Conservation (phyloP, 345 rosid species). For the Kernera saxatilis region DNA sequence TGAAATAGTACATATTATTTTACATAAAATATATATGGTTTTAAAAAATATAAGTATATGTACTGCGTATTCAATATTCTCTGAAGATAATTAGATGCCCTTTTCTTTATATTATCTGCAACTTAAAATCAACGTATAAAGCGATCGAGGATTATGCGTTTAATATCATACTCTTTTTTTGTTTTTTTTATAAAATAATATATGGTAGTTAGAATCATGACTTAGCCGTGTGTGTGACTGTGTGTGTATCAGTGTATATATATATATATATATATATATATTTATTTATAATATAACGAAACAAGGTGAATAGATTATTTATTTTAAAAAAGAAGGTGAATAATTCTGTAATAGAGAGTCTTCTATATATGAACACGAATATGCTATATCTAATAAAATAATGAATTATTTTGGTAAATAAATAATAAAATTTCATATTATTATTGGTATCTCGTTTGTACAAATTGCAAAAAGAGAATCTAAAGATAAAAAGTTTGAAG, state of each 20-base stretch:
- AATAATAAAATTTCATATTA: neutral
- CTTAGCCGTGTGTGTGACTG: neutral
- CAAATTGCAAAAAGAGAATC: no score
- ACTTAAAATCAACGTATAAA: slow-evolving; percentile 17
- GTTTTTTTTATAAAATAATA: no score
- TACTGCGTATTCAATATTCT: slow-evolving; percentile 1
- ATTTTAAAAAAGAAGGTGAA: neutral
- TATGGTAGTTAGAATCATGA: neutral
- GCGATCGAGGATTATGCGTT: neutral
- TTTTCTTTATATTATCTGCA: slow-evolving; percentile 25
- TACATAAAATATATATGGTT: neutral
- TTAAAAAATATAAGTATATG: neutral
- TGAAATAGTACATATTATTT: slow-evolving; percentile 7
- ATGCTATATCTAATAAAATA: slow-evolving; percentile 4
- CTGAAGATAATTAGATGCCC: slow-evolving; percentile 21
- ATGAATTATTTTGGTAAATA: neutral
- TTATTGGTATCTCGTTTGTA: slow-evolving; percentile 8
- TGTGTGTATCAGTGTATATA: neutral
- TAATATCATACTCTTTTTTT: neutral
- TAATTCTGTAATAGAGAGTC: neutral
- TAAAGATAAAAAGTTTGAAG: no score
- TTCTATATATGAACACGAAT: neutral
- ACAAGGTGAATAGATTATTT: neutral
- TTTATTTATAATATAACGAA: neutral
- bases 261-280: neutral